phyloP scores from a whole-genome alignment of 2,329 filamentous ascomycete genomes.

The Pseudocercospora cruenta region DNA sequence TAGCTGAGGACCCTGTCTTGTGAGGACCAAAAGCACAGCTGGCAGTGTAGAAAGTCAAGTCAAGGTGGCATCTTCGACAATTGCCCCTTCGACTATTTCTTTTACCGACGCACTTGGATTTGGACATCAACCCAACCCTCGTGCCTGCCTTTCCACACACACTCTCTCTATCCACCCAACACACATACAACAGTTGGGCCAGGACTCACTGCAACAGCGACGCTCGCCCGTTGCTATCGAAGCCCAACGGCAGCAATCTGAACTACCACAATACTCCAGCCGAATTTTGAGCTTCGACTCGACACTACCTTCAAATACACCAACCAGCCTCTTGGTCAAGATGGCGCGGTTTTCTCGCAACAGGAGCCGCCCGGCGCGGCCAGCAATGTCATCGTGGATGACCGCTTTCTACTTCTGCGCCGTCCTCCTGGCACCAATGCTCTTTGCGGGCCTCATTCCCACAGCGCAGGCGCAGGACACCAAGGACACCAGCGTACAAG shows the following conservation, averaged over 20 bases:
- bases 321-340: constrained; percentile 34
- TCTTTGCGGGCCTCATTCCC: constrained; percentile 69
- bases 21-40: constrained; percentile 1
- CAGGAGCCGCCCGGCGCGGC: constrained; percentile 33
- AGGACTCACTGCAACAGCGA: not conserved
- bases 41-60: constrained; percentile 1
- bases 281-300: not conserved
- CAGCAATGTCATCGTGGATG: constrained; percentile 61
- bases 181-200: no score
- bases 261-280: constrained; percentile 8
- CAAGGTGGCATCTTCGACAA: constrained; percentile 4
- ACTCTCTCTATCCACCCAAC: no score
- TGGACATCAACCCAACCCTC: not conserved
- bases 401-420: constrained; percentile 89
- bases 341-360: constrained; percentile 42
- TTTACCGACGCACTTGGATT: not conserved
- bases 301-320: constrained; percentile 6
- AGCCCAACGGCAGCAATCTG: constrained; percentile 9
- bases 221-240: not conserved
- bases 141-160: not conserved
- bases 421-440: constrained; percentile 81
- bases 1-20: not conserved
- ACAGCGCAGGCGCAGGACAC: constrained; percentile 69
- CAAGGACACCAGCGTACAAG: constrained; percentile 70
- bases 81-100: not conserved